Evolutionary conservation across 306 rosid genomes (phyloP).

Genomic region (Arachis hypogaea): DNA sequence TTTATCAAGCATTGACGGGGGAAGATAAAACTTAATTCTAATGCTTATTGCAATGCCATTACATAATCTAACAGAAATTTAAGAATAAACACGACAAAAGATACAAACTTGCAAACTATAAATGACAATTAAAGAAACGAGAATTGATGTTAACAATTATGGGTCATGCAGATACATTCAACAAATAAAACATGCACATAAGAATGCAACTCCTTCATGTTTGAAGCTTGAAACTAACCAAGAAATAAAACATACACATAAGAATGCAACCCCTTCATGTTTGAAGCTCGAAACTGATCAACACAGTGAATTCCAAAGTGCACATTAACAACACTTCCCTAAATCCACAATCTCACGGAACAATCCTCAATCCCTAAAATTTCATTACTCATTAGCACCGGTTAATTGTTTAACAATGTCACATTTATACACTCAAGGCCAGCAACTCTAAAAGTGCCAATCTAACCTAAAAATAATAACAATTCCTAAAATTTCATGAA

Average conservation of each 20-base stretch:
- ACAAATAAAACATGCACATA: slow-evolving; percentile 37
- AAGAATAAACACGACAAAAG: background rate
- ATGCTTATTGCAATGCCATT: slow-evolving; percentile 21
- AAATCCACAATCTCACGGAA: slow-evolving; percentile 21
- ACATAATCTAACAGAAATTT: background rate
- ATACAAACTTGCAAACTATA: background rate
- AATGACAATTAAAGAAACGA: background rate
- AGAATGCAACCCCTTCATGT: slow-evolving; percentile 45
- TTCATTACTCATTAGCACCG: too few species aligned
- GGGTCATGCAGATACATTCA: slow-evolving; percentile 14
- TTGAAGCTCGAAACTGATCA: slow-evolving; percentile 34
- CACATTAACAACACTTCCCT: slow-evolving; percentile 12
- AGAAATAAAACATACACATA: too few species aligned
- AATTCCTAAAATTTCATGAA: too few species aligned
- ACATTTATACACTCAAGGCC: too few species aligned
- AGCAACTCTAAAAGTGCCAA: too few species aligned
- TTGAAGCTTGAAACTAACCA: slow-evolving; percentile 28
- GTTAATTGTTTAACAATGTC: too few species aligned
- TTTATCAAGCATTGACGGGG: slow-evolving; percentile 82
- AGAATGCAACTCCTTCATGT: slow-evolving; percentile 12
- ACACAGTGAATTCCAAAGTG: slow-evolving; percentile 28
- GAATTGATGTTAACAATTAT: background rate
- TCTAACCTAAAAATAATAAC: too few species aligned
- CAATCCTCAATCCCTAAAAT: background rate
- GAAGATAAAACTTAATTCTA: slow-evolving; percentile 52